Base-by-base conservation (phyloP, 306 rosid species). In the Castanea mollissima region DNA sequence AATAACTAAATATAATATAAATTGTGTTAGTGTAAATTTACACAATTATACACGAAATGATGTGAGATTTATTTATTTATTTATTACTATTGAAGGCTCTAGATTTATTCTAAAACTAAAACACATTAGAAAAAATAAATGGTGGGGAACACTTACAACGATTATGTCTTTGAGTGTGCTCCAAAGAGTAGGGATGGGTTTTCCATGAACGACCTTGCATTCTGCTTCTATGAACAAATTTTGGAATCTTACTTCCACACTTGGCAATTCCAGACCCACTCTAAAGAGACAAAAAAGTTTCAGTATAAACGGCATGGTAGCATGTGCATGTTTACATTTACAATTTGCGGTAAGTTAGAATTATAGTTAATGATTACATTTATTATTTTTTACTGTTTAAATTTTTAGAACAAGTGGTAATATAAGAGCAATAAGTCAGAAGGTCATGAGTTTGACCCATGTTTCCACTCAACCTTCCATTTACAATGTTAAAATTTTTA, bases 141-240 rank as follows among this genome's bases (percentile, higher is more conserved):
- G 65, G 25, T 2, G 13, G 7, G 5, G 71, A 57, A n/a, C 2
- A 62, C 73, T 72, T 79, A 60, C 78, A 51, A 10, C 10, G 19
- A 79, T 14, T 15, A 11, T 5, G 29, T 60, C 41, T 63, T 62
- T 73, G 49, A 79, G 19, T 2, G 78, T 34, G 74, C 54, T 79
- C 83, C 83, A 79, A 52, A 79, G 21, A 15, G 83, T 62, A 52
- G 83, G 78, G 46, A 63, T 63, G 46, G 83, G 83, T 19, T 79
- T 79, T 63, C 78, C 83, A 31, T 23, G 44, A 73, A 79, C 74
- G 6, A 79, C 74, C 38, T 79, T 74, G 49, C 83, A 79, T 35
- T 63, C 78, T 23, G 59, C 83, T 35, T 79, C 83, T 23, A 73
- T 55, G 4, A 11, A 64, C 68, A 79, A 11, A 79, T 79, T 73